Conservation (phyloP, 2,329 filamentous ascomycete species). For the Pseudogymnoascus sp. region DNA sequence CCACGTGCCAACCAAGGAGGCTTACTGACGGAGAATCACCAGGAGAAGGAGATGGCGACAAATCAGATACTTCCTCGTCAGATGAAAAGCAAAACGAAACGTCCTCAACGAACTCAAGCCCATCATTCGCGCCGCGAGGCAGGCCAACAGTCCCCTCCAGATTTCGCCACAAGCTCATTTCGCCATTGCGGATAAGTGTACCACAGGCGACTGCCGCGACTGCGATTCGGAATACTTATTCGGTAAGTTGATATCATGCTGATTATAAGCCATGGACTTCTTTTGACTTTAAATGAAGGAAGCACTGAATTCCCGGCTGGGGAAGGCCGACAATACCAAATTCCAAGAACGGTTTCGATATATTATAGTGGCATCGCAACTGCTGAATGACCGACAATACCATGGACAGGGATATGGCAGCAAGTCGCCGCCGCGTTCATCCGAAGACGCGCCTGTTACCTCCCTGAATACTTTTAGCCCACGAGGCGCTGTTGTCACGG, state of each 20-base stretch:
- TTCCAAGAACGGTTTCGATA: constrained; percentile 93
- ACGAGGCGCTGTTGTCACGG: constrained; percentile 60
- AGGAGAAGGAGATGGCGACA: constrained; percentile 6
- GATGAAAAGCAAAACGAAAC: constrained; percentile 11
- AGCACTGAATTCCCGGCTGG: constrained; percentile 64
- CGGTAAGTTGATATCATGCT: constrained; percentile 34
- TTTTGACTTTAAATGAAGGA: constrained; percentile 38
- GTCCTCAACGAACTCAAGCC: constrained; percentile 23
- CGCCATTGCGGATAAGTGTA: constrained; percentile 38
- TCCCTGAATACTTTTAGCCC: constrained; percentile 40
- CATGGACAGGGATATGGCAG: constrained; percentile 31
- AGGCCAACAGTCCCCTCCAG: constrained; percentile 47
- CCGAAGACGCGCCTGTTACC: neutral
- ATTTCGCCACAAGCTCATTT: constrained; percentile 44
- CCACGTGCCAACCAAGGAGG: constrained; percentile 9
- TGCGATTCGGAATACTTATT: constrained; percentile 43
- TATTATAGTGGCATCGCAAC: constrained; percentile 83
- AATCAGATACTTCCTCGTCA: constrained; percentile 9
- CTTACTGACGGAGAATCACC: neutral
- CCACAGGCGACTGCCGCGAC: constrained; percentile 35
- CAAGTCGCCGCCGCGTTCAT: neutral
- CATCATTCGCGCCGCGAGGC: constrained; percentile 48
- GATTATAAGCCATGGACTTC: constrained; percentile 33
- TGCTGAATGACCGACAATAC: constrained; percentile 65
- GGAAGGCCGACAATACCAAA: constrained; percentile 69